These are phyloP conservation scores for Theobroma cacao DNA, from an alignment of 345 rosid genomes.

Conservation along the genomic window DNA sequence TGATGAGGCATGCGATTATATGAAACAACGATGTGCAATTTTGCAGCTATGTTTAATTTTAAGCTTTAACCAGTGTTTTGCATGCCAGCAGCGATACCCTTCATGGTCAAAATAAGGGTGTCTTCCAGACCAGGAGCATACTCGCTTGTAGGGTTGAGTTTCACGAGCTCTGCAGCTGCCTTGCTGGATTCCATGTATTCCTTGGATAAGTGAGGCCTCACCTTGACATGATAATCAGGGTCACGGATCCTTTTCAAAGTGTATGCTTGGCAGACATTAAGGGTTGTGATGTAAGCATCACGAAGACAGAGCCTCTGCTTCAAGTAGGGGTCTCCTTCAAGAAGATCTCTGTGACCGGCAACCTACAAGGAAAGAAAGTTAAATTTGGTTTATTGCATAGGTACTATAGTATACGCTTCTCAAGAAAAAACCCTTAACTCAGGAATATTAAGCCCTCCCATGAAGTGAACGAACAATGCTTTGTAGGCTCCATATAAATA, in stretches of 20 bases:
- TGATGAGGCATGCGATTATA: not conserved
- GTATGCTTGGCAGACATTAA: slow-evolving; percentile 89
- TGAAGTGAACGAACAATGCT: not conserved
- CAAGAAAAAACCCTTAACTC: not conserved
- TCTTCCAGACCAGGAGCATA: slow-evolving; percentile 94
- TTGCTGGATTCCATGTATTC: slow-evolving; percentile 70
- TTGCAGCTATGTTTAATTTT: not conserved
- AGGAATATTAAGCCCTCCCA: not conserved
- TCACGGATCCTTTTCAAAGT: slow-evolving; percentile 86
- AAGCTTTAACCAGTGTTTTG: slow-evolving; percentile 85
- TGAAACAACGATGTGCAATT: not conserved
- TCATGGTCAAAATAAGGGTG: slow-evolving; percentile 93
- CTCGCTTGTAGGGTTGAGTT: slow-evolving; percentile 84
- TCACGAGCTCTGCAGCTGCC: slow-evolving; percentile 77
- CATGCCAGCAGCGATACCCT: slow-evolving; percentile 95
- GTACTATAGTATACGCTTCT: not conserved
- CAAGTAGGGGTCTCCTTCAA: slow-evolving; percentile 95
- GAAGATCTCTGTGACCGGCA: slow-evolving; percentile 83
- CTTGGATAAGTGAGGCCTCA: slow-evolving; percentile 70
- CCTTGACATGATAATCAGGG: slow-evolving; percentile 65
- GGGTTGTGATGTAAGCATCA: slow-evolving; percentile 86
- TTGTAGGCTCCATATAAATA: not conserved
- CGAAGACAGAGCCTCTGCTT: slow-evolving; percentile 93
- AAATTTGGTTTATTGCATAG: not conserved
- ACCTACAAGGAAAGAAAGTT: slow-evolving; percentile 32